These are phyloP conservation scores for Teunomyces atbi DNA, from an alignment of 805 yeast genomes.

Conservation along the genomic window DNA sequence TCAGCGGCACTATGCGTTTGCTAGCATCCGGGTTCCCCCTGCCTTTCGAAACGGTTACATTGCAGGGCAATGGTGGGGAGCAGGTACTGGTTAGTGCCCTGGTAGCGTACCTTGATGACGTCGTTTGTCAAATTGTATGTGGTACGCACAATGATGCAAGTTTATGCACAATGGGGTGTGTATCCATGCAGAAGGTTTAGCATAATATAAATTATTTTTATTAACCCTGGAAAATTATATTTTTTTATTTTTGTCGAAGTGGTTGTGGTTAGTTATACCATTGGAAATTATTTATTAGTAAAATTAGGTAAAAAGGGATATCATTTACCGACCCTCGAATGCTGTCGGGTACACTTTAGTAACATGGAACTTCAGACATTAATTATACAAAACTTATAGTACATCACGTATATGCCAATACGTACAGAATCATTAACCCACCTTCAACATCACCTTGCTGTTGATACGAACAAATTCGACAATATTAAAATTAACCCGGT, in stretches of 20 bases:
- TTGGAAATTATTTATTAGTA: no score
- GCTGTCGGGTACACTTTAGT: not conserved
- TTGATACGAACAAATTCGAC: conserved; percentile 16
- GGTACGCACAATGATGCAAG: not conserved
- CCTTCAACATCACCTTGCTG: conserved; percentile 22
- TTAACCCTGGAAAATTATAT: not conserved
- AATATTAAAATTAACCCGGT: conserved; percentile 20
- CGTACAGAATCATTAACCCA: conserved; percentile 10
- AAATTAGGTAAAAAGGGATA: no score
- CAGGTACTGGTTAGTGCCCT: not conserved
- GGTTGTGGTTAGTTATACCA: not conserved
- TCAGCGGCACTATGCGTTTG: no score
- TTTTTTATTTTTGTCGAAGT: not conserved
- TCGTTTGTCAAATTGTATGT: not conserved
- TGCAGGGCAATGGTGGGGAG: not conserved
- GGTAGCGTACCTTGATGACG: not conserved
- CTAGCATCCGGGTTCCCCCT: no score
- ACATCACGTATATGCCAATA: not conserved
- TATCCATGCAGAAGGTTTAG: not conserved
- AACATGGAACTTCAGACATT: not conserved
- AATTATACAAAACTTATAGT: not conserved
- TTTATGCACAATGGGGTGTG: not conserved
- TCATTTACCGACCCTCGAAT: not conserved
- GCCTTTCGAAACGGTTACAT: not conserved
- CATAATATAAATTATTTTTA: not conserved